phyloP scores from a whole-genome alignment of 768 basidiomycete genomes.

The Mycena galopus region DNA sequence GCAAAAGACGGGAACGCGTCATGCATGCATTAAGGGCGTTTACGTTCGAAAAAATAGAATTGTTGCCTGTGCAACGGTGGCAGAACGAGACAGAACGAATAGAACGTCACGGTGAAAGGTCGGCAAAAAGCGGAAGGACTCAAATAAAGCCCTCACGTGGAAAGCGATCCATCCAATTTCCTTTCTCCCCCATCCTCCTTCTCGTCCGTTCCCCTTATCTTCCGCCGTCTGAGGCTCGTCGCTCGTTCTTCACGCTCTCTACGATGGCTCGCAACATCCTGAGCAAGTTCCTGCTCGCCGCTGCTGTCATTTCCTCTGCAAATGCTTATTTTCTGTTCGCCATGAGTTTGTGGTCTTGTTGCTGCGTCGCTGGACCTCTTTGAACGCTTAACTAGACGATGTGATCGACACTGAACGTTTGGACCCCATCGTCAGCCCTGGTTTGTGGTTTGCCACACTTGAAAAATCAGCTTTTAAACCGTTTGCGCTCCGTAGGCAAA shows the following conservation, averaged over 20 bases:
- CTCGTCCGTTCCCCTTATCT: slow-evolving; percentile 22
- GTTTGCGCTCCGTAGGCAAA: slow-evolving; percentile 41
- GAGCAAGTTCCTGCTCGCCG: slow-evolving; percentile 34
- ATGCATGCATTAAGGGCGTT: background rate
- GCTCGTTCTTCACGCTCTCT: slow-evolving; percentile 25
- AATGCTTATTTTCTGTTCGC: slow-evolving; percentile 35
- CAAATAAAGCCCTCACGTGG: background rate
- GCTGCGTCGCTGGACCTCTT: background rate
- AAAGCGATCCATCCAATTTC: slow-evolving; percentile 2
- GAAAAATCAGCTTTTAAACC: background rate
- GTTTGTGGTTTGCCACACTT: background rate
- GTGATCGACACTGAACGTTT: slow-evolving; percentile 62
- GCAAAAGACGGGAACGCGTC: background rate
- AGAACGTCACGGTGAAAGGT: background rate
- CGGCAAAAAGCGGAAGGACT: slow-evolving; percentile 1
- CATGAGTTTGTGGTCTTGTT: slow-evolving; percentile 25
- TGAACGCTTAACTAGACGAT: slow-evolving; percentile 46
- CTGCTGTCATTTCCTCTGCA: slow-evolving; percentile 31
- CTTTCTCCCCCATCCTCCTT: slow-evolving; percentile 13
- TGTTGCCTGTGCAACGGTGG: slow-evolving; percentile 7
- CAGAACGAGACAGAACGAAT: background rate
- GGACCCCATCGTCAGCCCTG: slow-evolving; percentile 63
- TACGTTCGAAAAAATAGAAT: slow-evolving; percentile 4
- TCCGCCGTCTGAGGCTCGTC: slow-evolving; percentile 24
- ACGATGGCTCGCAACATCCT: slow-evolving; percentile 29